These are phyloP conservation scores for Rhodotorula diobovata DNA, from an alignment of 768 basidiomycete genomes.

Conservation along the genomic window DNA sequence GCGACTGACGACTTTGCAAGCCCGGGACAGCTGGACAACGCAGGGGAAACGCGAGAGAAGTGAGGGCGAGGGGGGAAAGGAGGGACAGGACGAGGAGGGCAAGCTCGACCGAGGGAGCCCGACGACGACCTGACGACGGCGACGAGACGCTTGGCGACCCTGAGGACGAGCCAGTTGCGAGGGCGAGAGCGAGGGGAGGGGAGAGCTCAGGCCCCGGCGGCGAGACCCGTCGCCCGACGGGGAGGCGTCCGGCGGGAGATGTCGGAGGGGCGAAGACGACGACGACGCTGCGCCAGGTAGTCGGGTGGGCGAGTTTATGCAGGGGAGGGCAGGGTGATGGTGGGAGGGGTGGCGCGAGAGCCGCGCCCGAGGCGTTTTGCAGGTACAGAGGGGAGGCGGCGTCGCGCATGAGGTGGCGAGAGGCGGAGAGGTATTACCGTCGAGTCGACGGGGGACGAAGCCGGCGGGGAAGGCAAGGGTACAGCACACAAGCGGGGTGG, in stretches of 20 bases:
- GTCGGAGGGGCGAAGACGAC: not conserved
- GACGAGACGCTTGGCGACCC: not conserved
- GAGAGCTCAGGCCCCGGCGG: not conserved
- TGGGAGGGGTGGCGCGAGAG: not conserved
- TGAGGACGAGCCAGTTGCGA: not conserved
- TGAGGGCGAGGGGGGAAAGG: not conserved
- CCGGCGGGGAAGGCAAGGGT: not conserved
- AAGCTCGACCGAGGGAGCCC: not conserved
- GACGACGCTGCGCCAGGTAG: not conserved
- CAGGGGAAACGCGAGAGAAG: not conserved
- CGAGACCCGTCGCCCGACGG: not conserved
- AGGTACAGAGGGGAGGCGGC: not conserved
- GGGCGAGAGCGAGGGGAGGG: not conserved
- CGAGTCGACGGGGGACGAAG: not conserved
- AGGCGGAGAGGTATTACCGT: not conserved
- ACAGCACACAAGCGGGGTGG: not conserved
- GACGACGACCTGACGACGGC: not conserved
- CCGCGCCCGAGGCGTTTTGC: not conserved
- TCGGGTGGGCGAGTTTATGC: not conserved
- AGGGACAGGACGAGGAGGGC: not conserved
- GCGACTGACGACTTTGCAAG: conserved; percentile 12
- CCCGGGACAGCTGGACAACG: not conserved
- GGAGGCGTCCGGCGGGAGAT: not conserved
- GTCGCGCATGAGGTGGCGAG: not conserved
- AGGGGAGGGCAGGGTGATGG: no score